Evolutionary conservation across 768 basidiomycete genomes (phyloP), one percentile per base, ranked within the genome.

Genomic region (Boletus pseudopeckii): DNA sequence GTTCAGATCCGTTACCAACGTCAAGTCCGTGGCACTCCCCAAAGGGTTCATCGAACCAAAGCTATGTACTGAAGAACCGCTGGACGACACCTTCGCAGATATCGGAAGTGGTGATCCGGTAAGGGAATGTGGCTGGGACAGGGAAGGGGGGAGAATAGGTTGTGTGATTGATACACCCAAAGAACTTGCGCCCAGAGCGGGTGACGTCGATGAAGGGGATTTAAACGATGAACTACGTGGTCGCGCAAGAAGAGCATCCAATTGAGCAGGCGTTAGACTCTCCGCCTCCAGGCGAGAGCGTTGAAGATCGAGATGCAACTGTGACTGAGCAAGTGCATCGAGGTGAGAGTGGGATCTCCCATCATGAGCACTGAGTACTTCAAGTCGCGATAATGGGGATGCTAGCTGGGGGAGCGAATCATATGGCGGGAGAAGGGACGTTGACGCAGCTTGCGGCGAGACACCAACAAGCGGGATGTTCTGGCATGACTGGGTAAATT

Each of bases 401-500:
- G 58, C 13, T 14, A 70, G 6, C 14, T 64, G 58, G n/a, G 64
- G 17, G n/a, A 64, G 54, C 10, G 59, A 45, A 42, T 71, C 70
- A 40, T 64, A 61, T 7, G 61, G 33, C 5, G 57, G 32, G 17
- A 65, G 40, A 36, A 64, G 43, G 15, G 67, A 54, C 11, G 42
- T 14, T 10, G 58, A 42, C 18, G 37, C 13, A 10, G 41, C 22
- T 39, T 67, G 67, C 33, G 64, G 52, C 22, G 56, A 64, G 59
- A 54, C 60, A 54, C 62, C 64, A 47, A 61, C 50, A 36, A 61
- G 53, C 5, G 71, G 58, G 15, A 62, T 56, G 3, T 62, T 64
- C 41, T 67, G 69, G 13, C 65, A 62, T 7, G 67, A 68, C 22
- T 72, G 81, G 2, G 82, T 76, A 66, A 85, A 92, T 69, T 88